Evolutionary conservation across 2,329 filamentous ascomycete species (phyloP).

Genomic region (Pseudocercospora macadamiae): DNA sequence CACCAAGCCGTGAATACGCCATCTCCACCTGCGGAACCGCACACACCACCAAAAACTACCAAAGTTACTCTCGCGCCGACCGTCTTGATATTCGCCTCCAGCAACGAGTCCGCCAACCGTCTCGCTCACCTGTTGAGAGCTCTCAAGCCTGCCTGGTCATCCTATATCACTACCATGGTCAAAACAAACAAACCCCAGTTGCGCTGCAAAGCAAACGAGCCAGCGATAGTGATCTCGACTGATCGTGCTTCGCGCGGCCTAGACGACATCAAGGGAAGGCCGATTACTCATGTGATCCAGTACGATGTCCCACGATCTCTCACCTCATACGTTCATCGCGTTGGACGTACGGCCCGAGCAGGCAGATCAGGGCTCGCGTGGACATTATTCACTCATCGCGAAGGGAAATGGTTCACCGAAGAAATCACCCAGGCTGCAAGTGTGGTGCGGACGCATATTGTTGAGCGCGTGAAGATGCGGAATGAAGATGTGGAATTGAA

Average conservation of each 20-base stretch:
- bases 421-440: slow-evolving; percentile 67
- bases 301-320: slow-evolving; percentile 86
- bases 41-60: slow-evolving; percentile 13
- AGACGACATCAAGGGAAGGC: slow-evolving; percentile 57
- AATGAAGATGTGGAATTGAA: slow-evolving; percentile 33
- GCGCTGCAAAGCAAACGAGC: slow-evolving; percentile 70
- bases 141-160: slow-evolving; percentile 35
- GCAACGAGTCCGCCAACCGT: slow-evolving; percentile 84
- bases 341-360: slow-evolving; percentile 86
- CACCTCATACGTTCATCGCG: slow-evolving; percentile 85
- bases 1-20: slow-evolving; percentile 15
- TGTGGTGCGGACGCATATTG: slow-evolving; percentile 52
- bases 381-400: slow-evolving; percentile 80
- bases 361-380: slow-evolving; percentile 76
- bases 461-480: slow-evolving; percentile 43
- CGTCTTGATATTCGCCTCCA: slow-evolving; percentile 85
- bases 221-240: slow-evolving; percentile 77
- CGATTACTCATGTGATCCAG: slow-evolving; percentile 84
- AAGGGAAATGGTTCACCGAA: slow-evolving; percentile 91
- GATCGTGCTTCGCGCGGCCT: slow-evolving; percentile 92
- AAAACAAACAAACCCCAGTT: slow-evolving; percentile 60
- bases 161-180: slow-evolving; percentile 35
- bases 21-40: neutral
- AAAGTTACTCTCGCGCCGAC: slow-evolving; percentile 34
- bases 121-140: slow-evolving; percentile 72